phyloP scores from a whole-genome alignment of 805 yeast species.

The Zygosaccharomyces siamensis region DNA sequence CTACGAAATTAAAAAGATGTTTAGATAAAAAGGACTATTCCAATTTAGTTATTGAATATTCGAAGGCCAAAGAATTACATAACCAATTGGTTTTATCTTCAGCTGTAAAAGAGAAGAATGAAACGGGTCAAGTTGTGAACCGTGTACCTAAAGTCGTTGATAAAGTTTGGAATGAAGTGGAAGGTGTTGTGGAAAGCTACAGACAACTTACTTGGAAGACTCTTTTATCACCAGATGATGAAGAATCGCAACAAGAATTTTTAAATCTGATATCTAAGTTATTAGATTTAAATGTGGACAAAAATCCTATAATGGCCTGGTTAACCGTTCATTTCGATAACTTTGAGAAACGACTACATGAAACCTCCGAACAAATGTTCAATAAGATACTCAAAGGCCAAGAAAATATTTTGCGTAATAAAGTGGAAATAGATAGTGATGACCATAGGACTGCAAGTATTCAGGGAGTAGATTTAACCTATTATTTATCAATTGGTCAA shows the following conservation, averaged over 20 bases:
- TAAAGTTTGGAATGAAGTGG: slow-evolving; percentile 54
- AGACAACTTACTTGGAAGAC: slow-evolving; percentile 49
- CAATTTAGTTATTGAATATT: slow-evolving; percentile 52
- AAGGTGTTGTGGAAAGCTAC: slow-evolving; percentile 49
- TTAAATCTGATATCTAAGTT: slow-evolving; percentile 48
- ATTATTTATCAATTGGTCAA: slow-evolving; percentile 28
- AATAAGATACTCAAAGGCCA: slow-evolving; percentile 40
- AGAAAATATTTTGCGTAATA: slow-evolving; percentile 36
- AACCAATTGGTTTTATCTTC: slow-evolving; percentile 13
- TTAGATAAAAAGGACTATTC: slow-evolving; percentile 52
- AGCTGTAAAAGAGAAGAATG: slow-evolving; percentile 14
- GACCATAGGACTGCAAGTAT: slow-evolving; percentile 11
- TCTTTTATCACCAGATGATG: slow-evolving; percentile 31
- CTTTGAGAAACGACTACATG: slow-evolving; percentile 38
- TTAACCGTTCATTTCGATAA: slow-evolving; percentile 45
- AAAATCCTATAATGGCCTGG: slow-evolving; percentile 64
- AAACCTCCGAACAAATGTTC: slow-evolving; percentile 40
- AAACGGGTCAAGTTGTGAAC: slow-evolving; percentile 29
- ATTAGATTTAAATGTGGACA: slow-evolving; percentile 56
- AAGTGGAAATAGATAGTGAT: slow-evolving; percentile 12
- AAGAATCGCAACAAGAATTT: slow-evolving; percentile 31
- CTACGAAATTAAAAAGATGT: slow-evolving; percentile 42
- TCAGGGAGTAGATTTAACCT: slow-evolving; percentile 34
- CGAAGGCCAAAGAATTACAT: slow-evolving; percentile 41
- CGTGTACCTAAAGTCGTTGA: slow-evolving; percentile 37